Percentiles rank a stretch among this genome's conserved stretches.
These are phyloP conservation scores for Aureobasidium sp. DNA, from an alignment of 2,329 filamentous ascomycete genomes.

Conservation along the genomic window DNA sequence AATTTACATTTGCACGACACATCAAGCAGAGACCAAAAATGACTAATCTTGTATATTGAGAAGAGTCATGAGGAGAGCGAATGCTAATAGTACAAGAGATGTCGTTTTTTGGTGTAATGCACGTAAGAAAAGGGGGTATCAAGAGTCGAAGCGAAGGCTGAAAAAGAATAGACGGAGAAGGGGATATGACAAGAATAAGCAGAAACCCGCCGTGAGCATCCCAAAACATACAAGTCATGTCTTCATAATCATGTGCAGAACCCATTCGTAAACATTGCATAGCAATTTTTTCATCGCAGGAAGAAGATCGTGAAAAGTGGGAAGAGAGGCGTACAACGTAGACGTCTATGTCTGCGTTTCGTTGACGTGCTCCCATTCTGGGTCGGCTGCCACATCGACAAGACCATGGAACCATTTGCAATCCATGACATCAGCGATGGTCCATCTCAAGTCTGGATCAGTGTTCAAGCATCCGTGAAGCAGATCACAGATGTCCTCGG, in stretches of 20 bases:
- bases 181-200: background rate
- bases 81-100: background rate
- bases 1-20: too few species aligned
- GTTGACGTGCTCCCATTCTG: slow-evolving; percentile 8
- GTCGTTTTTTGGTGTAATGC: background rate
- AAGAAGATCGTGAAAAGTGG: background rate
- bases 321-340: background rate
- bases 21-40: background rate
- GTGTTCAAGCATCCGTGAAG: slow-evolving; percentile 54
- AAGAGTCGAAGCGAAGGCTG: background rate
- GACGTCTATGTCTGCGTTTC: background rate
- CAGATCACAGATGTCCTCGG: slow-evolving; percentile 47
- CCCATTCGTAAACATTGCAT: background rate
- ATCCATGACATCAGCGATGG: slow-evolving; percentile 48
- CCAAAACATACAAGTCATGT: background rate
- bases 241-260: background rate
- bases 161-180: background rate
- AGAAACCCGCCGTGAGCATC: background rate
- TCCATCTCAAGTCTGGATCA: slow-evolving; percentile 49
- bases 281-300: background rate
- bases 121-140: background rate
- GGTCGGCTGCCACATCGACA: background rate
- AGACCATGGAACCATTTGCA: slow-evolving; percentile 45
- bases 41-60: too few species aligned
- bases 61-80: background rate